phyloP scores from a whole-genome alignment of 768 basidiomycete genomes.

The Rhizopogon roseolus region DNA sequence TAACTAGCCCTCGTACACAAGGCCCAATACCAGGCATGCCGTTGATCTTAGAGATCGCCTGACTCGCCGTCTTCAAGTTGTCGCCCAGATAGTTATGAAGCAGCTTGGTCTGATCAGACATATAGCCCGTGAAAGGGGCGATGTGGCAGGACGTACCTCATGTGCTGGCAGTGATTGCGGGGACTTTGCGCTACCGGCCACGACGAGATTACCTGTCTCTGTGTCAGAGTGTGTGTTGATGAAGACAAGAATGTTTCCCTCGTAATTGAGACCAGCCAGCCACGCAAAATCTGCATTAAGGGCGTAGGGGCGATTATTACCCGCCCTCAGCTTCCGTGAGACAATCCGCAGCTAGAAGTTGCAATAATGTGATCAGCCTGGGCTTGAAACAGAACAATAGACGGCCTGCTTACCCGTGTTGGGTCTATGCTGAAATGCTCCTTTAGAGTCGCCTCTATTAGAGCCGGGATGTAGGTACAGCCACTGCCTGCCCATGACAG shows the following conservation, averaged over 20 bases:
- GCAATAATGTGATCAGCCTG: too few species aligned
- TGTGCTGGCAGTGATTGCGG: background rate
- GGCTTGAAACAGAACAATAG: too few species aligned
- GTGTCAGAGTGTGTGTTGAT: background rate
- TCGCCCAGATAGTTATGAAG: background rate
- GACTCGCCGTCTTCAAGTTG: background rate
- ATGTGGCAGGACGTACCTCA: background rate
- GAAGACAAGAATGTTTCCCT: background rate
- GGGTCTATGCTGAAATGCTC: too few species aligned
- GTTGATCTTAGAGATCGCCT: background rate
- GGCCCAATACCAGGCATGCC: too few species aligned
- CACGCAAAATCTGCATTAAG: background rate
- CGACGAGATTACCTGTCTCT: background rate
- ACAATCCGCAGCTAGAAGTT: too few species aligned
- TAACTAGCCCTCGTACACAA: background rate
- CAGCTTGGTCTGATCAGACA: too few species aligned
- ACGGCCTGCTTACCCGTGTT: too few species aligned
- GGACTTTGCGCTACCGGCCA: background rate
- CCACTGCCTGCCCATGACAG: too few species aligned
- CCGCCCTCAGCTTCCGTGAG: background rate
- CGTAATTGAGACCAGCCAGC: background rate
- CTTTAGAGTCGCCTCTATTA: too few species aligned
- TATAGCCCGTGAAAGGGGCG: too few species aligned
- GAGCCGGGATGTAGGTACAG: too few species aligned
- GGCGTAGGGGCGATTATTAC: background rate